Base-by-base conservation (phyloP, 441 rosid genomes). In the Populus hybrid region DNA sequence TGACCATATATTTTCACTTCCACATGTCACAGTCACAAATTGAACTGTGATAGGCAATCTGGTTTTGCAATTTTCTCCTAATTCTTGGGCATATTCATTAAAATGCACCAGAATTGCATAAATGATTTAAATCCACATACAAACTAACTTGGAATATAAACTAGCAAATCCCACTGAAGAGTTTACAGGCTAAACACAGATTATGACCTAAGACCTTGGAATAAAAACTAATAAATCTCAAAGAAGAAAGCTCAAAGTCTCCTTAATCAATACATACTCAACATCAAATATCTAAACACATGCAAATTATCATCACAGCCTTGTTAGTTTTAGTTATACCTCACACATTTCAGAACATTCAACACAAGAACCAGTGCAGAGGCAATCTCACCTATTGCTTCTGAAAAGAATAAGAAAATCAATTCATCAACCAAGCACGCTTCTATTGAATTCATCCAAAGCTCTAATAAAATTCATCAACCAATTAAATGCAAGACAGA, bases 221-320 rank as follows among this genome's bases (percentile, higher is more conserved):
- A 35, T 72, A 69, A 8, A 74, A 75, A 10, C 28, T 34, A 70
- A 70, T 19, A 53, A 79, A 72, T 76, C 53, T 71, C 74, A 78
- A 67, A 3, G 38, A 35, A 67, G n/a, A 73, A 67, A 30, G 50
- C 68, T 75, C 67, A 67, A 69, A 67, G 16, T 30, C 57, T 38
- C 50, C 30, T 23, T 36, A 67, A 69, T 8, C 32, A 68, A 64
- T 26, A 73, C 19, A 78, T 59, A 79, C 69, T 67, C 75, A 67
- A 66, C 77, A 34, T 75, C 75, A 28, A 11, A 3, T n/a, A 30
- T 16, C 42, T 26, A 69, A 80, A 42, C 65, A 46, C 63, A 40
- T 68, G 77, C 32, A n/a, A 68, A 78, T 73, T 59, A 26, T 19
- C 23, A 38, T 21, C 71, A 26, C 40, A 64, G 16, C 30, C 57